Evolutionary conservation across 306 rosid genomes (phyloP).

Genomic region (Vachellia collinsii): DNA sequence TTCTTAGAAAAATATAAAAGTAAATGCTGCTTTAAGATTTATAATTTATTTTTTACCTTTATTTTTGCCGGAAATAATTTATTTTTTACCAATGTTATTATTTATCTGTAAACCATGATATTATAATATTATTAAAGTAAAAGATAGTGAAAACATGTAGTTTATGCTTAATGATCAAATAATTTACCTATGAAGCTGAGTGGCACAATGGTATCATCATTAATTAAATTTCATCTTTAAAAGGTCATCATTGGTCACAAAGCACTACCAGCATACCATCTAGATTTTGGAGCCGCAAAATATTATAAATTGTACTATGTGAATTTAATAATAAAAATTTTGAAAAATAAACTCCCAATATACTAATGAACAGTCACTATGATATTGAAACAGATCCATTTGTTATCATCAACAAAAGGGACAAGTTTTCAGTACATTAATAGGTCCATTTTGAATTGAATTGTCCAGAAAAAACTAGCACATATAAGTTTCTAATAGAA

Average conservation of each 20-base stretch:
- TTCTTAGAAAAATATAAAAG: neutral
- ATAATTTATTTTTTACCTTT: neutral
- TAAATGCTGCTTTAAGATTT: neutral
- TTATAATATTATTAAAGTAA: neutral
- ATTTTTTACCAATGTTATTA: neutral
- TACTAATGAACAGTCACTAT: neutral
- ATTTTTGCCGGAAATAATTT: no score
- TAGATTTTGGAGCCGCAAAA: slow-evolving; percentile 36
- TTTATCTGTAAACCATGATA: neutral
- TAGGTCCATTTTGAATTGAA: neutral
- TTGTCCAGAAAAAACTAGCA: neutral
- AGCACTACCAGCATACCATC: neutral
- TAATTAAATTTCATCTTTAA: slow-evolving; percentile 33
- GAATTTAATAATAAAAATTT: neutral
- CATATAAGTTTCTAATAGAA: no score
- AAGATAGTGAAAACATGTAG: neutral
- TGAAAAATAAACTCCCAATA: neutral
- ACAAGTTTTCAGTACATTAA: neutral
- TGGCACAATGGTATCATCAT: slow-evolving; percentile 30
- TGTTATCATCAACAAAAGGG: neutral
- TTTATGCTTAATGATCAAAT: neutral
- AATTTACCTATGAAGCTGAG: neutral
- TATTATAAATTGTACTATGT: neutral
- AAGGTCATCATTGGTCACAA: slow-evolving; percentile 43
- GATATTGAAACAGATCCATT: neutral